Percentiles rank a stretch among this genome's conserved stretches.
Evolutionary conservation across 2,329 filamentous ascomycete genomes (phyloP).

Genomic region (Trichoderma guizhouense): DNA sequence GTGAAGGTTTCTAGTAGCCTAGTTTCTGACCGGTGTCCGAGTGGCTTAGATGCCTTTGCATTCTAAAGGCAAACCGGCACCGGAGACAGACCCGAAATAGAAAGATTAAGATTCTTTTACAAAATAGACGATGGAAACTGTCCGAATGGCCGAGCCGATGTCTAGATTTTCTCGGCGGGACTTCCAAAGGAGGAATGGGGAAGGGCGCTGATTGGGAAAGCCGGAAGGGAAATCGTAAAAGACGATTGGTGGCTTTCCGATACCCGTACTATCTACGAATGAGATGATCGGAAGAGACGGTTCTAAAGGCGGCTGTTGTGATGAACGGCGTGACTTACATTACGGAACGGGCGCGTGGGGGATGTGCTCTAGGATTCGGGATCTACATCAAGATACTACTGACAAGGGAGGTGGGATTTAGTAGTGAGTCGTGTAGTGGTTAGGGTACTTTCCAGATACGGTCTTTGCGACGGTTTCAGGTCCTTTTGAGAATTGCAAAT

Average conservation of each 20-base stretch:
- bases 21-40: neutral
- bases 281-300: neutral
- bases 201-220: neutral
- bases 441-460: neutral
- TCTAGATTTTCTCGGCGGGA: neutral
- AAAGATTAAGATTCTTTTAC: neutral
- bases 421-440: neutral
- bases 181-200: neutral
- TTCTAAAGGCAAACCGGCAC: neutral
- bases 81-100: neutral
- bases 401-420: neutral
- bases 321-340: neutral
- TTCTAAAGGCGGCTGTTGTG: neutral
- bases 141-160: neutral
- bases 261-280: neutral
- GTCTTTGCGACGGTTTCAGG: neutral
- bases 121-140: neutral
- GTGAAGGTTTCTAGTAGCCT: neutral
- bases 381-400: neutral
- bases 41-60: neutral
- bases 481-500: neutral
- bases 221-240: neutral
- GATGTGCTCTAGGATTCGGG: constrained; percentile 4
- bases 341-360: neutral
- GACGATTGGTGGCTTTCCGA: constrained; percentile 1